Base-by-base conservation (phyloP, 2,329 filamentous ascomycete species). In the Microsporum canis region DNA sequence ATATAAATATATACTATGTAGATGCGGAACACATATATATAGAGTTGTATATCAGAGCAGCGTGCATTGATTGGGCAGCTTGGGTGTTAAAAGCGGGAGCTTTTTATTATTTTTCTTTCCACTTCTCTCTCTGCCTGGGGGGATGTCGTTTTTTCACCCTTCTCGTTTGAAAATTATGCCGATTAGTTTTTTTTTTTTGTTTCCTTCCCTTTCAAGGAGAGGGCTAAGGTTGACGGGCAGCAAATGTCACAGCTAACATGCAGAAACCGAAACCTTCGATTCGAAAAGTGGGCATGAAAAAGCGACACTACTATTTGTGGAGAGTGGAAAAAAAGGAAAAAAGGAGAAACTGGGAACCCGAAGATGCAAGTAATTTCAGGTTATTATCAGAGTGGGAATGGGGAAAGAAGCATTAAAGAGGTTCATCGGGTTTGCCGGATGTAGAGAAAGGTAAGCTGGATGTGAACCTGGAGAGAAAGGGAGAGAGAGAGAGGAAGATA, bases 171-270 rank as follows among this genome's bases (percentile, higher is more conserved):
- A 53, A 53, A 53, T 53, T 53, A 53, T 53, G 49, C 29, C 29
- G 33, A 59, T 60, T 41, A 31, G 49, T 53, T 10, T 47, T 55
- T 34, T 62, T 55, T 51, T 51, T 51, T 34, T 5, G 3, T 17
- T 53, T 14, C 17, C 17, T 31, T 53, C 10, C 27, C 27, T 53
- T 53, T 53, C 33, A 29, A 2, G 31, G 36, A 41, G 31, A 53
- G 49, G 49, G 49, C 49, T 53, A 53, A 53, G 31, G 31, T 53
- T 53, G 49, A 53, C 49, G 49, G 49, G 49, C 47, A 53, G 47
- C 47, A 53, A 53, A 7, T 29, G 47, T 33, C 47, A 53, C 47
- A 33, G 47, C 27, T 33, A 53, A 53, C 49, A 53, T 53, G 49
- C 49, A 34, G 49, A 53, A 53, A 53, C 49, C 27, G 49, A 53